Conservation (phyloP, 495 filamentous ascomycete species). For the Hyaloscypha finlandica region DNA sequence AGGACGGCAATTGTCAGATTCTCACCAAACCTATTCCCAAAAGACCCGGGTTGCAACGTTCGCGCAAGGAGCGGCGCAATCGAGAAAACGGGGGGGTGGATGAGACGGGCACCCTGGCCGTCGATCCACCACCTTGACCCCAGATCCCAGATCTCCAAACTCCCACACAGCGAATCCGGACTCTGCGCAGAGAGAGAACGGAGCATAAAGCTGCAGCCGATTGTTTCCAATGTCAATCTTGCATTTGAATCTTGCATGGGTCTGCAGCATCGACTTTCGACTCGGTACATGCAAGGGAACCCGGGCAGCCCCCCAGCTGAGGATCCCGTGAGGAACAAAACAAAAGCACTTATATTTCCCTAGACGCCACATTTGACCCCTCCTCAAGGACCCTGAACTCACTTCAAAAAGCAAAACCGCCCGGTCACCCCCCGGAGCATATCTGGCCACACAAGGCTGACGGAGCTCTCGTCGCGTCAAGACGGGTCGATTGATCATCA, state of each 20-base stretch:
- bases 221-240: not conserved
- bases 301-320: not conserved
- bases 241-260: not conserved
- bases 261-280: slow-evolving; percentile 8
- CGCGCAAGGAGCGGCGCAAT: not conserved
- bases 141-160: slow-evolving; percentile 9
- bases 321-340: not conserved
- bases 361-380: not conserved
- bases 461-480: not conserved
- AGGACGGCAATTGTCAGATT: not conserved
- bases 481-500: not conserved
- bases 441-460: not conserved
- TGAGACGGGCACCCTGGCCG: not conserved
- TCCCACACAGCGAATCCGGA: slow-evolving; percentile 7
- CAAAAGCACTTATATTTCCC: not conserved
- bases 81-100: not conserved
- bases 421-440: not conserved
- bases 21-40: not conserved
- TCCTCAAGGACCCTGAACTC: not conserved
- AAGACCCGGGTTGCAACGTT: not conserved
- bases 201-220: not conserved
- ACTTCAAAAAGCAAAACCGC: not conserved
- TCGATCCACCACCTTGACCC: slow-evolving; percentile 2
- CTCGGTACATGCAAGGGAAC: not conserved
- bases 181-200: not conserved